phyloP scores from a whole-genome alignment of 1,139 yeast genomes.

The Zygosaccharomyces sapae region DNA sequence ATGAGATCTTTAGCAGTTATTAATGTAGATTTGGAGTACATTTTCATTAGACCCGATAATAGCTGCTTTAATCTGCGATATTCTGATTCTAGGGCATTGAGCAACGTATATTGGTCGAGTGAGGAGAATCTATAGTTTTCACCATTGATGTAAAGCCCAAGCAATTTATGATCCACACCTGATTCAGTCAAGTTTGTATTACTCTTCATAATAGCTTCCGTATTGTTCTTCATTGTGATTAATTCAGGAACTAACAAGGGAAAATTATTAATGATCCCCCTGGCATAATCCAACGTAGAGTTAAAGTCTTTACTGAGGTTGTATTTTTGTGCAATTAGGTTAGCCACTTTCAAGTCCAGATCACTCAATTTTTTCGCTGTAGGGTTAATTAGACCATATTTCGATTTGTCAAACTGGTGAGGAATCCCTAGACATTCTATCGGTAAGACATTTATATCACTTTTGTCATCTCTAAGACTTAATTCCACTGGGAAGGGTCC shows the following conservation, averaged over 20 bases:
- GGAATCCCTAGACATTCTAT: constrained; percentile 15
- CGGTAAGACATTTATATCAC: constrained; percentile 10
- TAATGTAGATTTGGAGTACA: constrained; percentile 7
- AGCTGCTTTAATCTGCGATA: constrained; percentile 14
- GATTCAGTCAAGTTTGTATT: constrained; percentile 16
- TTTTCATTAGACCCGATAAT: constrained; percentile 8
- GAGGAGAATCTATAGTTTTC: constrained; percentile 39
- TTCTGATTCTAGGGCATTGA: constrained; percentile 24
- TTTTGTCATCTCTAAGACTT: constrained; percentile 15
- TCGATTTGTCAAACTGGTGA: constrained; percentile 12
- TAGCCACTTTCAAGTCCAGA: constrained; percentile 47
- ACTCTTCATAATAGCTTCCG: constrained; percentile 11
- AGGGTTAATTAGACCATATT: constrained; percentile 10
- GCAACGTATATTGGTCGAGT: constrained; percentile 22
- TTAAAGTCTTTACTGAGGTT: constrained; percentile 27
- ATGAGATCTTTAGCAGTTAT: constrained; percentile 17
- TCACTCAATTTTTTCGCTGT: constrained; percentile 36
- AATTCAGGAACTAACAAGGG: constrained; percentile 45
- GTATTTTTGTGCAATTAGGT: constrained; percentile 41
- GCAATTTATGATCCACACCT: constrained; percentile 31
- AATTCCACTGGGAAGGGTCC: constrained; percentile 17
- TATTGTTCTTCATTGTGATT: constrained; percentile 15
- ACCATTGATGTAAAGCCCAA: constrained; percentile 63
- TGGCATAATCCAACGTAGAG: constrained; percentile 39
- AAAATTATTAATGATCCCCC: constrained; percentile 44